These are phyloP conservation scores for Microstegium vimineum DNA, from an alignment of 176 grass and related monocot genomes.

Conservation along the genomic window DNA sequence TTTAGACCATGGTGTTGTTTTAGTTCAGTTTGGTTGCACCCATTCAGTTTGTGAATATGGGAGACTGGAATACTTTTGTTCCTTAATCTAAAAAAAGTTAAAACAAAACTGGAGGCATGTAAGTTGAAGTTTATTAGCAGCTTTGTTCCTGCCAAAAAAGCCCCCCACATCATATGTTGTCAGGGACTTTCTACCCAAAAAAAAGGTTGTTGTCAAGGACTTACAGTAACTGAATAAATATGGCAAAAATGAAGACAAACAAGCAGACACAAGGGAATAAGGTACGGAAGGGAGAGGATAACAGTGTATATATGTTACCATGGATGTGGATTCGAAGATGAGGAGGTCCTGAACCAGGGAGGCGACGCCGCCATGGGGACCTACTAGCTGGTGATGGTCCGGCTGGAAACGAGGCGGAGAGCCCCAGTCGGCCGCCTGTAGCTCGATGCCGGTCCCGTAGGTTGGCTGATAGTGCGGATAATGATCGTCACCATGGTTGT, in stretches of 20 bases:
- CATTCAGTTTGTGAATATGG: too few relatives aligned
- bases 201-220: background rate
- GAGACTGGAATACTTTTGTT: too few relatives aligned
- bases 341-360: constrained; percentile 18
- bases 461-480: constrained; percentile 15
- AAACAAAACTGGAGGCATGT: background rate
- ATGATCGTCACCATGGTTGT: background rate
- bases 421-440: background rate
- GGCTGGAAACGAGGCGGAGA: background rate
- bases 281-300: background rate
- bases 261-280: background rate
- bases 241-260: background rate
- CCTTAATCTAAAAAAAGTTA: too few relatives aligned
- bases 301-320: constrained; percentile 22
- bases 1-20: too few relatives aligned
- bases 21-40: too few relatives aligned
- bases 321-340: constrained; percentile 31
- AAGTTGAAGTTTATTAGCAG: background rate
- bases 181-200: background rate
- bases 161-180: background rate
- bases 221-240: background rate
- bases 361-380: constrained; percentile 20
- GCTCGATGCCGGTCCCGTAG: background rate
- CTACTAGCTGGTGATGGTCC: background rate
- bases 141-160: background rate